Conservation (phyloP, 768 basidiomycete species). For the Psilocybe sp. region DNA sequence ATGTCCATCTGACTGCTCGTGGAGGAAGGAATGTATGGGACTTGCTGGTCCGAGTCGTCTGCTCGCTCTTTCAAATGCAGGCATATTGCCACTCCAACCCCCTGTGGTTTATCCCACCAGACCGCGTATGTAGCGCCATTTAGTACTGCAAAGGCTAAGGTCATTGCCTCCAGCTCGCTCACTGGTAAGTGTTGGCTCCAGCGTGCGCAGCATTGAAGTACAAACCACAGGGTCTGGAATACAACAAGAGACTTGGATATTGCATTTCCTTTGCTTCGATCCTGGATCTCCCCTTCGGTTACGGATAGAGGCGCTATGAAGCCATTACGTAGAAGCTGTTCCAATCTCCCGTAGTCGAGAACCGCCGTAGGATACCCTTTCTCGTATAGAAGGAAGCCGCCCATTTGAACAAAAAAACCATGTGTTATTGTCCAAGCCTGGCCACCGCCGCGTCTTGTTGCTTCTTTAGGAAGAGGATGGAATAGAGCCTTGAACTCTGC, state of each 20-base stretch:
- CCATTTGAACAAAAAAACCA: conserved; percentile 16
- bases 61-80: too few relatives aligned
- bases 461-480: too few relatives aligned
- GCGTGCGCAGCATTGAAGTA: conserved; percentile 9
- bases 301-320: background rate
- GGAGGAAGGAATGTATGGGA: too few relatives aligned
- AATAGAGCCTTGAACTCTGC: background rate
- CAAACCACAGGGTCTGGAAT: conserved; percentile 16
- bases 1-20: too few relatives aligned
- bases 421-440: conserved; percentile 8
- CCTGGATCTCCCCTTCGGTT: conserved; percentile 10
- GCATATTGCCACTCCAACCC: too few relatives aligned
- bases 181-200: conserved; percentile 7
- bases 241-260: conserved; percentile 9
- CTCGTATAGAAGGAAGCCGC: conserved; percentile 13
- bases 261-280: conserved; percentile 12
- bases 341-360: conserved; percentile 1
- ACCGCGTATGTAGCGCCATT: conserved; percentile 12
- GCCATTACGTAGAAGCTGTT: background rate
- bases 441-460: too few relatives aligned
- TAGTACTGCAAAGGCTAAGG: conserved; percentile 9
- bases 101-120: conserved; percentile 13
- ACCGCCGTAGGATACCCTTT: conserved; percentile 1
- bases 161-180: conserved; percentile 15
- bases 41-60: too few relatives aligned